Evolutionary conservation across 352 stramenopile genomes (phyloP), one percentile per base, ranked within the genome.

Genomic region (Globisporangium ultimum): DNA sequence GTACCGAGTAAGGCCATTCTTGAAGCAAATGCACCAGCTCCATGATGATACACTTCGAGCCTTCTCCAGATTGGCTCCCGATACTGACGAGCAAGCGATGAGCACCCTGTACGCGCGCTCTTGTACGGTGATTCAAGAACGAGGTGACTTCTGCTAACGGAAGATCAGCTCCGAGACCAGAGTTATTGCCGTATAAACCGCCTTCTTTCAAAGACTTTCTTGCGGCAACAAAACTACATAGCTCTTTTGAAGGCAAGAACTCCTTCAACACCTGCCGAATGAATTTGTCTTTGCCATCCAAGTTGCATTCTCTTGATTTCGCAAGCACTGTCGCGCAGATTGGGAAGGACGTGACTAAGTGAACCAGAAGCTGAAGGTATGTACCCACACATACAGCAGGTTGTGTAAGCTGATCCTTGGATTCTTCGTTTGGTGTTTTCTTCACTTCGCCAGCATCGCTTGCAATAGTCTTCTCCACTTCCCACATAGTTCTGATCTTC

Each of bases 1-100:
- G 46, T 40, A 36, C 8, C 7, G 56, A 54, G 21, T 64, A 49
- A 1, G 83, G 76, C 84, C 84, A 96, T 32, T 75, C 60, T 43
- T 89, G 78, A 28, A 96, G 67, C 40, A 93, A 60, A 38, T 74
- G 67, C 5, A 93, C 71, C 32, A 96, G 72, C 48, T 96, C 83
- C 43, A 76, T 54, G 32, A 96, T 79, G 55, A 94, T 83, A 24
- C 64, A 74, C 53, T 91, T 92, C 3, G 83, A 85, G 1, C 84
- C 83, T 58, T 96, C 87, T 22, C 77, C 70, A 24, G 83, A 89
- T 57, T 93, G 84, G 18, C 74, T 79, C 13, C 82, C 84, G 5
- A 94, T 69, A 15, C 65, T 64, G 15, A 90, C 74, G 14, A 96
- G 63, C 12, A 96, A 58, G 18, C 76, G 76, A 53, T 96, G 84